Evolutionary conservation across 2,329 filamentous ascomycete genomes (phyloP).

Genomic region (Aspergillus arachidicola): DNA sequence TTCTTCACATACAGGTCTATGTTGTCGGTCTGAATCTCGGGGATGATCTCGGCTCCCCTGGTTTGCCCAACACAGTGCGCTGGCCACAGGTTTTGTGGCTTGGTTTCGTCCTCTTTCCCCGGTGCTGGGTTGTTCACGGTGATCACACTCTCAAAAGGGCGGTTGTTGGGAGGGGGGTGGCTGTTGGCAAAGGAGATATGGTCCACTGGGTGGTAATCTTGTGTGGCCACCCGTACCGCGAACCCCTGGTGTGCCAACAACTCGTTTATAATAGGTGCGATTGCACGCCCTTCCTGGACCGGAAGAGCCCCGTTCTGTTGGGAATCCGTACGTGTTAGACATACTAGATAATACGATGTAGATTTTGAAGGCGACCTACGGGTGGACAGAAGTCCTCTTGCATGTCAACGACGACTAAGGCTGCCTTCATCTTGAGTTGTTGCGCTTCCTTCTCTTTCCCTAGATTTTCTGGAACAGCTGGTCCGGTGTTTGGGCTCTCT

Average conservation of each 20-base stretch:
- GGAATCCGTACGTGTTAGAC: slow-evolving; percentile 3
- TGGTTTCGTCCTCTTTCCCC: slow-evolving; percentile 61
- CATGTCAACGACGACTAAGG: slow-evolving; percentile 79
- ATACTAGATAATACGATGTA: slow-evolving; percentile 2
- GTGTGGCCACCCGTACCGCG: slow-evolving; percentile 75
- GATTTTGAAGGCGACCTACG: slow-evolving; percentile 53
- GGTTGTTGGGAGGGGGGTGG: slow-evolving; percentile 64
- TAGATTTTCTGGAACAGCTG: neutral
- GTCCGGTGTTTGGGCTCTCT: neutral
- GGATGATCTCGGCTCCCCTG: slow-evolving; percentile 70
- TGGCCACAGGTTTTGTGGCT: slow-evolving; percentile 79
- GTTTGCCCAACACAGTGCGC: slow-evolving; percentile 82
- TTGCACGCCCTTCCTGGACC: slow-evolving; percentile 71
- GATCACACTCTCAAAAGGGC: slow-evolving; percentile 67
- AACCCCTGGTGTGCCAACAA: slow-evolving; percentile 72
- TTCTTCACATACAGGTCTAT: slow-evolving; percentile 76
- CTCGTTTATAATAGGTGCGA: slow-evolving; percentile 71
- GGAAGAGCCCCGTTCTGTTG: slow-evolving; percentile 78
- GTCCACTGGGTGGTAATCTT: slow-evolving; percentile 81
- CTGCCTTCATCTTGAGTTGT: slow-evolving; percentile 42
- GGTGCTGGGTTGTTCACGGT: slow-evolving; percentile 56
- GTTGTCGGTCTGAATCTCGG: slow-evolving; percentile 64
- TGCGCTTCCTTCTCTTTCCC: neutral
- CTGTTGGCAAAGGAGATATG: slow-evolving; percentile 90
- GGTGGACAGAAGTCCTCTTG: slow-evolving; percentile 96